Base-by-base conservation (phyloP, 202 grass and related monocot species). In the Bolboschoenoplectus hybrid region DNA sequence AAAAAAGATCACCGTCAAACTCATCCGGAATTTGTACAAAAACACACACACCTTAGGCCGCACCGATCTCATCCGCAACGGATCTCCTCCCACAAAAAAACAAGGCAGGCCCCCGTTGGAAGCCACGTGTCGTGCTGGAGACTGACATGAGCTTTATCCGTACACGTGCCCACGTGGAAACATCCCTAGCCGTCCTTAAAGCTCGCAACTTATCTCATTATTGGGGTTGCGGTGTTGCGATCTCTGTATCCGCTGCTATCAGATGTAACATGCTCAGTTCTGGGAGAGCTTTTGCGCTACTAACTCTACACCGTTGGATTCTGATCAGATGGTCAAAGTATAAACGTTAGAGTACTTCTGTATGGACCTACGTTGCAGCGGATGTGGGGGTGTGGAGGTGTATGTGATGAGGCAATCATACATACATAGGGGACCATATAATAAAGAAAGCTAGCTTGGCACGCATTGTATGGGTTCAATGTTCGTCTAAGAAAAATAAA, bases 371-470 rank as follows among this genome's bases (percentile, higher is more conserved):
- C 10, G 3, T 66, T 12, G 26, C 12, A 66, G 26, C 26, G 32
- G 63, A 74, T 74, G 17, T 61, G 6, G 16, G 17, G 17, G 7
- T 46, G 44, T 46, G 44, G 7, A 26, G 26, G 26, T 26, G 26
- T 46, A 6, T 3, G 7, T 46, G 44, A 78, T 78, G 74, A 78
- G 49, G 16, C 74, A 78, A 78, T 78, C 74, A 78, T 78, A 6
- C 74, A 78, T 56, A 14, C 19, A 78, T 57, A 6, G 44, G 40
- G 74, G 74, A 57, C 70, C 70, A 74, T 74, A n/a, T 74, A 8
- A 74, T 78, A 78, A 78, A 78, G 74, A 57, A 20, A 57, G 41
- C 74, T 78, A 78, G 35, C 46, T 35, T 78, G 49, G 34, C 63
- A 66, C 63, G 63, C 63, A 66, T 36, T 11, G 34, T 13, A 66